A percentile compares a stretch with the other conserved stretches of the same genome.
phyloP scores from a whole-genome alignment of 2,329 filamentous ascomycete species.

The Zymoseptoria tritici region DNA sequence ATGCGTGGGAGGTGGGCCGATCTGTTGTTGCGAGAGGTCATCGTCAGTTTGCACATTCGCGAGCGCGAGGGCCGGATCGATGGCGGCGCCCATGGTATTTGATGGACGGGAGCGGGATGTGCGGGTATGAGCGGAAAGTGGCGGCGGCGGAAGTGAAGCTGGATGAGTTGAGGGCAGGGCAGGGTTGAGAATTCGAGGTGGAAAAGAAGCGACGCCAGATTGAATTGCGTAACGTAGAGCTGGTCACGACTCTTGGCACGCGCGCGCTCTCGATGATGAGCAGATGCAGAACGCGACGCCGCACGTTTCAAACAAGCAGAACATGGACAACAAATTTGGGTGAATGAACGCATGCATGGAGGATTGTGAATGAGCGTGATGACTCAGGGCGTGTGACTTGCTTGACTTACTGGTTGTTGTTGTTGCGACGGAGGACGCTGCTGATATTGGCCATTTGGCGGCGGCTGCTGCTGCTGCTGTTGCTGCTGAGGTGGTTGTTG shows the following conservation, averaged over 20 bases:
- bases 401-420: constrained; percentile 27
- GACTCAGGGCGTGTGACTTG: constrained; percentile 13
- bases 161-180: constrained; percentile 5
- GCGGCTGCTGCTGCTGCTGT: constrained; percentile 25
- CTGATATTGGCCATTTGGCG: constrained; percentile 28
- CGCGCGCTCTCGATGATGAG: constrained; percentile 2
- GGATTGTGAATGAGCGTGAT: background rate
- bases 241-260: constrained; percentile 23
- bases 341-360: background rate
- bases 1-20: constrained; percentile 29
- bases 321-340: background rate
- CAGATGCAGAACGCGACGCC: background rate
- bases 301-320: background rate
- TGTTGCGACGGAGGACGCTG: constrained; percentile 17
- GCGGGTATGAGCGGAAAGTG: constrained; percentile 1
- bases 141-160: constrained; percentile 3
- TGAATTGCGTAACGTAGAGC: constrained; percentile 20
- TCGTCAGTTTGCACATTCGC: constrained; percentile 11
- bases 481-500: constrained; percentile 9
- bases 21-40: constrained; percentile 24
- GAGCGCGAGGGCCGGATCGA: constrained; percentile 26
- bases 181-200: constrained; percentile 14
- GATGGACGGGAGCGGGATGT: constrained; percentile 2
- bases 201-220: constrained; percentile 13
- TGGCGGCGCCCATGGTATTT: constrained; percentile 20